Evolutionary conservation across 805 yeast species (phyloP).

Genomic region (Saccharomyces paradoxus): DNA sequence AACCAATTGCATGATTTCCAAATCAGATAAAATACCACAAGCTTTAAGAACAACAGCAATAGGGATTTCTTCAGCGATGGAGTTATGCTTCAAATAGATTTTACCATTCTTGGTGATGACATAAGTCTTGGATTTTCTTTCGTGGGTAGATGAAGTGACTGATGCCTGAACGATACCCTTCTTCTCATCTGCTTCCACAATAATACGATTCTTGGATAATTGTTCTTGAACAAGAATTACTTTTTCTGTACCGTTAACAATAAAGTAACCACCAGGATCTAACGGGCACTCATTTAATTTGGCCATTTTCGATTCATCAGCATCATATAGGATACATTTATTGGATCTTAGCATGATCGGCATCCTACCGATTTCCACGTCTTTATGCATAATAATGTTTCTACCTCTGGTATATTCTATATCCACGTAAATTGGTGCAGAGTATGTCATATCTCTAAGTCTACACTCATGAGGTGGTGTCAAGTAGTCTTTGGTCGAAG

Average conservation of each 20-base stretch:
- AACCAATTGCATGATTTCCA: constrained; percentile 87
- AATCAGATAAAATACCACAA: constrained; percentile 85
- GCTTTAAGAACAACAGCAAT: constrained; percentile 90
- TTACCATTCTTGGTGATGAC: constrained; percentile 86
- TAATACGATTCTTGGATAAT: constrained; percentile 90
- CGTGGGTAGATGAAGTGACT: constrained; percentile 96
- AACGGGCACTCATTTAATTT: constrained; percentile 84
- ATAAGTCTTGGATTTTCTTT: constrained; percentile 93
- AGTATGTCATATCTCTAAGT: constrained; percentile 84
- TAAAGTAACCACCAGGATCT: constrained; percentile 98
- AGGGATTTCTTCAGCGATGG: constrained; percentile 91
- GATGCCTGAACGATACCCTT: constrained; percentile 93
- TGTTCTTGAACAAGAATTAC: constrained; percentile 96
- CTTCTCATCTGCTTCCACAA: constrained; percentile 94
- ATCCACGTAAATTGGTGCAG: constrained; percentile 93
- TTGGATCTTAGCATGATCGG: constrained; percentile 96
- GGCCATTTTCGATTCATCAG: constrained; percentile 80
- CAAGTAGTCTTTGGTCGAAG: constrained; percentile 47
- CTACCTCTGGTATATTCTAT: constrained; percentile 95
- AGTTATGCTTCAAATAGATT: constrained; percentile 88
- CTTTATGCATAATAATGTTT: constrained; percentile 81
- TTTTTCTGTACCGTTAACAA: constrained; percentile 96
- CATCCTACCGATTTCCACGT: constrained; percentile 94
- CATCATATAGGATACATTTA: constrained; percentile 78
- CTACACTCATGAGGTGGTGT: constrained; percentile 93